phyloP scores from a whole-genome alignment of 2,329 filamentous ascomycete genomes.

The Phaeosphaeria sp. region DNA sequence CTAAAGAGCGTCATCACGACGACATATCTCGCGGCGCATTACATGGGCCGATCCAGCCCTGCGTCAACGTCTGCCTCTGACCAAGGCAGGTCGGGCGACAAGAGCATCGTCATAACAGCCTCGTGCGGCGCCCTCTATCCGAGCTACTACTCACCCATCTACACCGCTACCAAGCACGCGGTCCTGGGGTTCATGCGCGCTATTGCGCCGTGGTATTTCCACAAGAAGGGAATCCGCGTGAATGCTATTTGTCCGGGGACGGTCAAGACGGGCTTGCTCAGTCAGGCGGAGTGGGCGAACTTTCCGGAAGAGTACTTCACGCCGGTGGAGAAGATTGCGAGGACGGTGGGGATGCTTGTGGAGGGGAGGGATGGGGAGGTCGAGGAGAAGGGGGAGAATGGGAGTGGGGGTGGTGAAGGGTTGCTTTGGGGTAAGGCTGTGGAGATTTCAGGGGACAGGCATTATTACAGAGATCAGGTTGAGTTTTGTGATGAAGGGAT shows the following conservation, averaged over 20 bases:
- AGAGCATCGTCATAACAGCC: conserved; percentile 42
- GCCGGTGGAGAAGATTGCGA: conserved; percentile 34
- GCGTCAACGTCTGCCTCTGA: conserved; percentile 8
- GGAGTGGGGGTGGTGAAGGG: conserved; percentile 22
- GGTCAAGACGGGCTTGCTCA: conserved; percentile 46
- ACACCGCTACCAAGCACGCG: conserved; percentile 50
- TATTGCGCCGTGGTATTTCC: conserved; percentile 40
- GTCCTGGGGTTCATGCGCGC: conserved; percentile 48
- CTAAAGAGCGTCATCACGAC: conserved; percentile 53
- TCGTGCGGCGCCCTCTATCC: conserved; percentile 47
- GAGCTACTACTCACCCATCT: conserved; percentile 43
- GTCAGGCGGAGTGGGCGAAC: conserved; percentile 30
- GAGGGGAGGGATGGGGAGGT: conserved; percentile 27
- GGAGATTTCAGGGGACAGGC: conserved; percentile 25
- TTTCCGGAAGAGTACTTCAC: conserved; percentile 42
- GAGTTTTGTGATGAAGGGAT: conserved; percentile 28
- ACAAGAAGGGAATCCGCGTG: conserved; percentile 42
- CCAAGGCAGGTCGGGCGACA: conserved; percentile 11
- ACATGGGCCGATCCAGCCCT: conserved; percentile 44
- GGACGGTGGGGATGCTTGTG: conserved; percentile 35
- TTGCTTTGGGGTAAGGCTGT: conserved; percentile 19
- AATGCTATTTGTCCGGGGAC: conserved; percentile 49
- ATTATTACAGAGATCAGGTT: conserved; percentile 31
- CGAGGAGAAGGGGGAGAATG: too few species aligned
- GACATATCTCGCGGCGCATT: conserved; percentile 50